Evolutionary conservation across 2,329 filamentous ascomycete species (phyloP).

Genomic region (Aureobasidium lini): DNA sequence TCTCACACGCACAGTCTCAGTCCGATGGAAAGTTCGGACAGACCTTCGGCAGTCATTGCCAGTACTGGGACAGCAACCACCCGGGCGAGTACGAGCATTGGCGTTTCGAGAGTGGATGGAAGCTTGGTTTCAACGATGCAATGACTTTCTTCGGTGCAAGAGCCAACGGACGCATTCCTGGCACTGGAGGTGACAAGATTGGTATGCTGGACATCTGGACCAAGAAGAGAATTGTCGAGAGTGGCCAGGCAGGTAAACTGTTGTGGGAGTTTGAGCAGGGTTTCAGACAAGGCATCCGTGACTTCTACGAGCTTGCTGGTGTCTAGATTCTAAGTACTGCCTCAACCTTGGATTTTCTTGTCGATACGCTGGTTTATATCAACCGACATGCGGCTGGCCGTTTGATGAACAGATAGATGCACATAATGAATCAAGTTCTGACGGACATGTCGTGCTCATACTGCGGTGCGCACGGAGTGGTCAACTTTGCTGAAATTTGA

Average conservation of each 20-base stretch:
- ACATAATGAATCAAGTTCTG: no score
- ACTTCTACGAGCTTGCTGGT: slow-evolving; percentile 32
- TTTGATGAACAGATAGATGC: no score
- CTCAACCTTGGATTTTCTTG: no score
- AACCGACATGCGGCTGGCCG: no score
- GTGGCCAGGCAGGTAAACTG: slow-evolving; percentile 39
- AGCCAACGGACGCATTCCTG: slow-evolving; percentile 25
- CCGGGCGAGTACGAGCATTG: slow-evolving; percentile 45
- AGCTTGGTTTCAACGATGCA: slow-evolving; percentile 50
- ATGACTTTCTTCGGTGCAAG: slow-evolving; percentile 43
- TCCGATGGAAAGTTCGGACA: slow-evolving; percentile 30
- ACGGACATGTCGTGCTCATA: no score
- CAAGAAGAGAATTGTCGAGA: slow-evolving; percentile 47
- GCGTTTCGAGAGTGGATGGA: slow-evolving; percentile 50
- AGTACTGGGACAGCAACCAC: slow-evolving; percentile 43
- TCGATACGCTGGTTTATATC: no score
- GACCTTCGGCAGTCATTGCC: slow-evolving; percentile 37
- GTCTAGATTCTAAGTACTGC: slow-evolving; percentile 15
- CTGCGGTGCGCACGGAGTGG: no score
- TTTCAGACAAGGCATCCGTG: slow-evolving; percentile 37
- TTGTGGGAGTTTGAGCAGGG: slow-evolving; percentile 48
- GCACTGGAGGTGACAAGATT: slow-evolving; percentile 43
- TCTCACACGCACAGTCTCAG: slow-evolving; percentile 34
- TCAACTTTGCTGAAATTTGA: no score
- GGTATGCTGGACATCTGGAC: slow-evolving; percentile 53